Evolutionary conservation across 345 rosid species (phyloP).

Genomic region (Lepidium africanum): DNA sequence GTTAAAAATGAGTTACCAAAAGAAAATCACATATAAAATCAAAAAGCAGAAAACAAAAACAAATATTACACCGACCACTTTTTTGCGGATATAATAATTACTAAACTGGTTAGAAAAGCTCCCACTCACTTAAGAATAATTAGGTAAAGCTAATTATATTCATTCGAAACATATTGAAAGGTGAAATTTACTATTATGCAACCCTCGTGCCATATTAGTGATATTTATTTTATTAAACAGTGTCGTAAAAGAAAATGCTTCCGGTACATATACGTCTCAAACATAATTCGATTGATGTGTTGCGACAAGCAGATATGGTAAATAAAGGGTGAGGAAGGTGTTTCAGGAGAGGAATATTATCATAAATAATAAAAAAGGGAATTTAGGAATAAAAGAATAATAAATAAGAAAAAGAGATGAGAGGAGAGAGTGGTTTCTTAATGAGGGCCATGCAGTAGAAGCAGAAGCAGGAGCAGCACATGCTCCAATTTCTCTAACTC

Average conservation of each 20-base stretch:
- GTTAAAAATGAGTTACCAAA: too few species aligned
- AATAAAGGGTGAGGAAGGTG: constrained; percentile 4
- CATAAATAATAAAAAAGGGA: neutral
- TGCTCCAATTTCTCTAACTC: constrained; percentile 20
- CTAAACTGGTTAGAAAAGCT: constrained; percentile 2
- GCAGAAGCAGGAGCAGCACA: constrained; percentile 30
- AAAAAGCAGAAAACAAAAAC: too few species aligned
- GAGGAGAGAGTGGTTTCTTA: constrained; percentile 24
- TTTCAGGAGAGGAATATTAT: constrained; percentile 14
- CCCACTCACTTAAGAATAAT: constrained; percentile 22
- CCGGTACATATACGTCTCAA: neutral
- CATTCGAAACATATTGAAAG: neutral
- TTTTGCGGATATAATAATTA: neutral
- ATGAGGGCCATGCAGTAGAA: constrained; percentile 27
- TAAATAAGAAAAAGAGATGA: neutral
- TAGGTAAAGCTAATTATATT: constrained; percentile 16
- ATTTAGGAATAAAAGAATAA: constrained; percentile 21
- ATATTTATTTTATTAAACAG: neutral
- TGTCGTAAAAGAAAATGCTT: neutral
- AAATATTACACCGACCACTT: constrained; percentile 6
- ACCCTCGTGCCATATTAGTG: neutral
- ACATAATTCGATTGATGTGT: neutral
- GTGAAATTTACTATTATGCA: neutral
- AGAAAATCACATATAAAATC: too few species aligned
- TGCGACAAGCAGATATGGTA: neutral